Base-by-base conservation (phyloP, 176 grass and related monocot genomes). In the Chloris gayana region DNA sequence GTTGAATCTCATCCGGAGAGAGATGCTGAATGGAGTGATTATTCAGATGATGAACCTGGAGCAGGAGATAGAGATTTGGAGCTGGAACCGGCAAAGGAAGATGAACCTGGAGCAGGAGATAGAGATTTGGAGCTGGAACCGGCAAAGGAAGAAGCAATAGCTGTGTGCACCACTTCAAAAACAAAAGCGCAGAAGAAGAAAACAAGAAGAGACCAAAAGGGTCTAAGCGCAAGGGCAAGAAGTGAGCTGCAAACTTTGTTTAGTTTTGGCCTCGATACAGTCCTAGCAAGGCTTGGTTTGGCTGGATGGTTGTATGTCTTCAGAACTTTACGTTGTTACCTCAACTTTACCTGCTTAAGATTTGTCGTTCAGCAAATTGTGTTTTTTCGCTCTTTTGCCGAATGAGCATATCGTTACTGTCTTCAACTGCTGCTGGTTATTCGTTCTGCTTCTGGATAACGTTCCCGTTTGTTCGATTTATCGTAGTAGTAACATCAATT, bases 141-240 rank as follows among this genome's bases (percentile, higher is more conserved):
- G 0, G 33, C 17, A 14, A 84, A 63, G 63, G 76, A 51, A 69
- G 63, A 58, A 73, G 38, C 19, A 21, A 8, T 4, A 0, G 13
- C 8, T 0, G 15, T 24, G 1, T 39, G 31, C 70, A 32, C 81
- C 14, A 61, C 38, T 45, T 84, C 69, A 1, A 47, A 60, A 58
- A 69, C 61, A 31, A 78, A 24, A 33, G 69, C 31, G 6, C 45
- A 66, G 3, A 88, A 84, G 39, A 31, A 76, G 64, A 68, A 88
- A 53, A 18, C 29, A 78, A 54, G 74, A 87, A 77, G 66, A 84
- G 80, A 63, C 9, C 74, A 19, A 80, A 21, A 21, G 67, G 65
- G 27, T 42, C 34, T 9, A 82, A 35, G 27, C 32, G 81, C 14
- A 10, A 30, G 1, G 63, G 81, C 39, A 84, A 4, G 86, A 84